These are phyloP conservation scores for Termitomyces sp. DNA, from an alignment of 768 basidiomycete species.

Conservation along the genomic window DNA sequence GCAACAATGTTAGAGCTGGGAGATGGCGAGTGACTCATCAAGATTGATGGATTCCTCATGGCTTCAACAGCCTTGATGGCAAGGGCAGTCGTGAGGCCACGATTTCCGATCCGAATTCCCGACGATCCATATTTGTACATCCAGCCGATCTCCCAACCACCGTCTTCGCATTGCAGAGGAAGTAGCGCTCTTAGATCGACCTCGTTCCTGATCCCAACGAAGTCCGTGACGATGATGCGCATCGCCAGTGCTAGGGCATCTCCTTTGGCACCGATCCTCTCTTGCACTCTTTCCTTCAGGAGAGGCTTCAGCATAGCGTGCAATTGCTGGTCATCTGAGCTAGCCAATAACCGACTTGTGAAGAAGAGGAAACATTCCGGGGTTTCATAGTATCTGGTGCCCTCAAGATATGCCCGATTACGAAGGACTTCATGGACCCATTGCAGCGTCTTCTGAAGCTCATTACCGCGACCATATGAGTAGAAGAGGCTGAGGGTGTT, in stretches of 20 bases:
- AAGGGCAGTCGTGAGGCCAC: constrained; percentile 51
- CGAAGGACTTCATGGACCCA: constrained; percentile 50
- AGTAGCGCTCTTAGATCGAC: constrained; percentile 44
- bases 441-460: constrained; percentile 40
- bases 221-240: constrained; percentile 46
- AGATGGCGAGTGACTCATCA: constrained; percentile 12
- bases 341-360: constrained; percentile 40
- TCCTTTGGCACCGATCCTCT: constrained; percentile 46
- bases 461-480: constrained; percentile 42
- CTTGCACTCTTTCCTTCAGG: constrained; percentile 42
- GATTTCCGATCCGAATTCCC: constrained; percentile 48
- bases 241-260: constrained; percentile 56
- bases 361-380: constrained; percentile 54
- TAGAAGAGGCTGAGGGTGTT: constrained; percentile 51
- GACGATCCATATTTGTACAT: constrained; percentile 53
- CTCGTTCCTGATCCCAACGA: constrained; percentile 37
- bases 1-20: constrained; percentile 10
- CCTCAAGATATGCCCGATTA: constrained; percentile 51
- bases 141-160: constrained; percentile 55
- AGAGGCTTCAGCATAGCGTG: constrained; percentile 35
- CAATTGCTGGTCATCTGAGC: constrained; percentile 30
- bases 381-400: constrained; percentile 52
- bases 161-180: constrained; percentile 49
- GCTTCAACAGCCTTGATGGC: constrained; percentile 48
- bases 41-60: constrained; percentile 12